Conservation (phyloP, 2,329 filamentous ascomycete species). For the Trichoderma asperellum region DNA sequence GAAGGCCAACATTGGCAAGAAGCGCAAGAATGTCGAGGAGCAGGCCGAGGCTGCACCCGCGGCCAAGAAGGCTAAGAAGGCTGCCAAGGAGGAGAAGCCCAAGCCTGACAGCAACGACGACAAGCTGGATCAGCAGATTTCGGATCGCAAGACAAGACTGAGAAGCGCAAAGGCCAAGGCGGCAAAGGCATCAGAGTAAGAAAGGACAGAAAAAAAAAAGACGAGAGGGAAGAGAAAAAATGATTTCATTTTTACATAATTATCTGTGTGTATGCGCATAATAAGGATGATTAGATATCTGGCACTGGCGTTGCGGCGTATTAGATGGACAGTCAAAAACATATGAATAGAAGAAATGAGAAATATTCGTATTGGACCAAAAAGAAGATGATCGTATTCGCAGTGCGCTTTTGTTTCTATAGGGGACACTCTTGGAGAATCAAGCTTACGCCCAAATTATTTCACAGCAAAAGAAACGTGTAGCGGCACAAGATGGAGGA, state of each 20-base stretch:
- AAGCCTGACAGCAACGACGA: constrained; percentile 54
- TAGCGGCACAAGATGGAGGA: background rate
- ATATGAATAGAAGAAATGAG: constrained; percentile 30
- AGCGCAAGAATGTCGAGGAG: constrained; percentile 59
- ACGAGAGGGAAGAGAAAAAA: background rate
- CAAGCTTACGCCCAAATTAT: background rate
- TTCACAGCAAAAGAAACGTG: background rate
- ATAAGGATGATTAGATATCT: constrained; percentile 30
- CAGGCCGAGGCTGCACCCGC: constrained; percentile 49
- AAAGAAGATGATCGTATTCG: background rate
- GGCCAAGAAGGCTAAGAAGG: constrained; percentile 43
- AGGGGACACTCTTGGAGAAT: background rate
- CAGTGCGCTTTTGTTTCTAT: background rate
- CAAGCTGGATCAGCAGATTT: constrained; percentile 61
- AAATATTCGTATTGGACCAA: constrained; percentile 16
- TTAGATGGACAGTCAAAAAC: constrained; percentile 32
- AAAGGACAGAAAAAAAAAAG: background rate
- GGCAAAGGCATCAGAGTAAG: constrained; percentile 54
- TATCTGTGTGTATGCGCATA: constrained; percentile 27
- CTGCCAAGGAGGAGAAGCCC: constrained; percentile 40
- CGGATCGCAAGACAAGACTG: constrained; percentile 60
- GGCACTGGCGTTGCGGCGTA: constrained; percentile 43
- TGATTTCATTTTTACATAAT: constrained; percentile 16
- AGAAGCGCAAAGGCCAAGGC: constrained; percentile 63
- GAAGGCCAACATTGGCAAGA: constrained; percentile 67